Base-by-base conservation (phyloP, 1,284 basidiomycete genomes). In the Xanthoconium separans region DNA sequence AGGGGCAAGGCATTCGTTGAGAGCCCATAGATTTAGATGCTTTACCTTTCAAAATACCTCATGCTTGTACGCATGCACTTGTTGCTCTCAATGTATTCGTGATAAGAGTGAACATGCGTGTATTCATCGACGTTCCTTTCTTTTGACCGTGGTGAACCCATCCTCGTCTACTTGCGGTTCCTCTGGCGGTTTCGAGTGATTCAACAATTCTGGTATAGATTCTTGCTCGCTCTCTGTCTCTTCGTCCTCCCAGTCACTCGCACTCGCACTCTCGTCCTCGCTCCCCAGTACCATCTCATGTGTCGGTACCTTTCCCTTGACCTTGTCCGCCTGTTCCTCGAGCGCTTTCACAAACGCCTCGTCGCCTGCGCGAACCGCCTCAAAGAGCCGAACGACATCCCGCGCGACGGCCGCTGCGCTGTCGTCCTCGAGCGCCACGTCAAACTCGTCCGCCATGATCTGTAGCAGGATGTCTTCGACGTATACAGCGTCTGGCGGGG, bases 1-100 rank as follows among this genome's bases (percentile, higher is more conserved):
- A 96, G 95, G 86, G 94, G 93, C 75, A 86, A 83, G 75, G 80
- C 84, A 56, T 95, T 96, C 66, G 89, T 86, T 67, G 77, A 74
- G 64, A 62, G 46, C 50, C 55, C 69, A 49, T 72, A 69, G 69
- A 70, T 44, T 37, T 68, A 65, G 61, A 70, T 49, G 44, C 2
- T 39, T 46, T 44, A 43, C 29, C 37, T 30, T 18, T 56, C 37
- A 56, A 56, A 68, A 70, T 70, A 68, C 61, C 63, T 68, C 29
- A 48, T 54, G 44, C 30, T n/a, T 50, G 59, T 56, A 59, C 55
- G 47, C 30, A 39, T 48, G 46, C 22, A 24, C 18, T 31, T 31
- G 20, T 39, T 43, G 15, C 33, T 22, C 40, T 43, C 8, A 18
- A 15, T 22, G 16, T 50, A 30, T 16, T 36, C n/a, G 30, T 29